Conservation (phyloP, 176 grass and related monocot species). For the Bonia amplexicaulis region DNA sequence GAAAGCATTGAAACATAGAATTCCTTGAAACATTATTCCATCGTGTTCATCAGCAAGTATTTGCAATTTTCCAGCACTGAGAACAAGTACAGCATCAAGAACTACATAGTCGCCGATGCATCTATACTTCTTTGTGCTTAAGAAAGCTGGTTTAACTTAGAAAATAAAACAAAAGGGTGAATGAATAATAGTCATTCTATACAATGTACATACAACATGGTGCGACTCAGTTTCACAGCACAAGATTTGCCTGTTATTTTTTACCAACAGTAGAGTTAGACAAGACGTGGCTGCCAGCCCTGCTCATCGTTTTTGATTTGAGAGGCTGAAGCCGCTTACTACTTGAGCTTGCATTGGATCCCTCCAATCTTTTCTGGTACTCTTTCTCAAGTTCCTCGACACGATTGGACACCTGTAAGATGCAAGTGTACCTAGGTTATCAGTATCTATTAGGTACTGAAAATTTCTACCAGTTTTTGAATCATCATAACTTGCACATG, state of each 20-base stretch:
- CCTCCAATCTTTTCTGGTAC: conserved; percentile 46
- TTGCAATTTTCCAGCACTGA: background rate
- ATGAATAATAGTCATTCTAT: background rate
- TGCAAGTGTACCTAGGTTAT: background rate
- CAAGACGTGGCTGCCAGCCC: conserved; percentile 34
- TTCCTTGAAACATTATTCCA: background rate
- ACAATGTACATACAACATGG: conserved; percentile 12
- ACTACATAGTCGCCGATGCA: background rate
- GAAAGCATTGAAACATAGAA: background rate
- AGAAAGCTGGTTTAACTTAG: background rate
- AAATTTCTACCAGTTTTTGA: background rate
- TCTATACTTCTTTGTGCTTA: background rate
- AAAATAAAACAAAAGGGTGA: background rate
- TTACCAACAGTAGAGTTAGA: conserved; percentile 30
- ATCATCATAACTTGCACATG: background rate
- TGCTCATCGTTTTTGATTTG: conserved; percentile 50
- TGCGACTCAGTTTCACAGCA: background rate
- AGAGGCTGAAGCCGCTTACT: conserved; percentile 41
- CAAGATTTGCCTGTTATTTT: conserved; percentile 6
- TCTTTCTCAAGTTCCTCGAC: conserved; percentile 67
- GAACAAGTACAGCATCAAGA: background rate
- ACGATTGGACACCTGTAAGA: conserved; percentile 53
- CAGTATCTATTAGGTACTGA: background rate
- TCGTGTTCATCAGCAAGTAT: background rate
- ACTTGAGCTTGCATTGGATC: conserved; percentile 37